These are phyloP conservation scores for Calocybe indica DNA, from an alignment of 768 basidiomycete genomes.

Conservation along the genomic window DNA sequence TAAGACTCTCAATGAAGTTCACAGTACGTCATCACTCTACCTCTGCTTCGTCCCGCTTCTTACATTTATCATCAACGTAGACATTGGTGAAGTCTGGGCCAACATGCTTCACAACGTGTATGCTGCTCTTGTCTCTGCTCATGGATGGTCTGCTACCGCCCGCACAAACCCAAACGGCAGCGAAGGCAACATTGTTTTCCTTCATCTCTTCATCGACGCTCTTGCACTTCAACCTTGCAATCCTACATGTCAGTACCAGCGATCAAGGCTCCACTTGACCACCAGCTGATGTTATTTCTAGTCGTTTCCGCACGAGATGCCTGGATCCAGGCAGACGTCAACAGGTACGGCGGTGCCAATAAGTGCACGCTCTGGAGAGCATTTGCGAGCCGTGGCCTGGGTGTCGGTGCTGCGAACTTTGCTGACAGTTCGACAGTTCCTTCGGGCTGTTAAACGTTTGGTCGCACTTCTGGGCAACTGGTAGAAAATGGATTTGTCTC, in stretches of 20 bases:
- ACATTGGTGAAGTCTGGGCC: constrained; percentile 38
- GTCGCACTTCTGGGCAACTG: too few species aligned
- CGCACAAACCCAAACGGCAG: constrained; percentile 20
- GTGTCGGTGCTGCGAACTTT: constrained; percentile 10
- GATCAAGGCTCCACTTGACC: background rate
- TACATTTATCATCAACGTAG: constrained; percentile 1
- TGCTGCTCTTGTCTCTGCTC: constrained; percentile 12
- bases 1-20: constrained; percentile 26
- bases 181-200: constrained; percentile 29
- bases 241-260: constrained; percentile 24
- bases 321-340: constrained; percentile 34
- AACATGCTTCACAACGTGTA: constrained; percentile 19
- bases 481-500: too few species aligned
- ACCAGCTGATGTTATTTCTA: constrained; percentile 1
- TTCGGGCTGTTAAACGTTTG: background rate
- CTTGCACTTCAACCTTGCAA: constrained; percentile 28
- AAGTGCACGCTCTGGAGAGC: constrained; percentile 32
- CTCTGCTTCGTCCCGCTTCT: background rate
- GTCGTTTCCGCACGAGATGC: constrained; percentile 31
- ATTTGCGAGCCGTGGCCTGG: constrained; percentile 34
- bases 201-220: constrained; percentile 33
- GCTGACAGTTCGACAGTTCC: constrained; percentile 3
- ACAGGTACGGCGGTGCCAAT: constrained; percentile 31
- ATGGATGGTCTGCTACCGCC: constrained; percentile 15
- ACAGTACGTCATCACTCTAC: constrained; percentile 17